phyloP scores from a whole-genome alignment of 2,329 filamentous ascomycete genomes.

The Arthrobotrys conoides region DNA sequence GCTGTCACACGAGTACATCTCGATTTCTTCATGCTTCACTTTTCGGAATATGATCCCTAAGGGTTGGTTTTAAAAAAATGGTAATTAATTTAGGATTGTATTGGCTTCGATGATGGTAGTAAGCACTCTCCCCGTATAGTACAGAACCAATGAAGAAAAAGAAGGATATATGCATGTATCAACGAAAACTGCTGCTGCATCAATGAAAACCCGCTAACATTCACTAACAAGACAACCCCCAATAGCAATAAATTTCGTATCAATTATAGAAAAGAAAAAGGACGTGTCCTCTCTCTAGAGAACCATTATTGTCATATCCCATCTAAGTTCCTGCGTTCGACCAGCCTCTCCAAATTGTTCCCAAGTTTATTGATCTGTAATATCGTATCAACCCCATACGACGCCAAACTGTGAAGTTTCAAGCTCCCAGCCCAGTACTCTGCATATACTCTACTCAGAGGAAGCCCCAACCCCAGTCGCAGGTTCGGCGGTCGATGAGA shows the following conservation, averaged over 20 bases:
- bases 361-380: constrained; percentile 95
- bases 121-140: not conserved
- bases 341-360: constrained; percentile 95
- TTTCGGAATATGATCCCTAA: not conserved
- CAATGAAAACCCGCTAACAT: constrained; percentile 13
- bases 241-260: not conserved
- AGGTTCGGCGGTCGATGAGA: constrained; percentile 87
- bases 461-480: constrained; percentile 90
- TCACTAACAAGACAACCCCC: constrained; percentile 8
- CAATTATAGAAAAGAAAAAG: not conserved
- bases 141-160: not conserved
- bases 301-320: constrained; percentile 60
- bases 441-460: constrained; percentile 92
- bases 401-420: constrained; percentile 74
- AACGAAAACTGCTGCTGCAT: not conserved
- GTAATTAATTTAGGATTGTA: constrained; percentile 1
- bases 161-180: not conserved
- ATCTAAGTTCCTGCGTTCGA: constrained; percentile 67
- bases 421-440: constrained; percentile 95
- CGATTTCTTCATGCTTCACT: no score
- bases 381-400: constrained; percentile 96
- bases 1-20: not conserved
- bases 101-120: not conserved
- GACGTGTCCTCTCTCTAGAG: not conserved
- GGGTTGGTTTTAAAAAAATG: not conserved